Evolutionary conservation across 495 filamentous ascomycete genomes (phyloP), one percentile per base, ranked within the genome.

Genomic region (Physcia stellaris): DNA sequence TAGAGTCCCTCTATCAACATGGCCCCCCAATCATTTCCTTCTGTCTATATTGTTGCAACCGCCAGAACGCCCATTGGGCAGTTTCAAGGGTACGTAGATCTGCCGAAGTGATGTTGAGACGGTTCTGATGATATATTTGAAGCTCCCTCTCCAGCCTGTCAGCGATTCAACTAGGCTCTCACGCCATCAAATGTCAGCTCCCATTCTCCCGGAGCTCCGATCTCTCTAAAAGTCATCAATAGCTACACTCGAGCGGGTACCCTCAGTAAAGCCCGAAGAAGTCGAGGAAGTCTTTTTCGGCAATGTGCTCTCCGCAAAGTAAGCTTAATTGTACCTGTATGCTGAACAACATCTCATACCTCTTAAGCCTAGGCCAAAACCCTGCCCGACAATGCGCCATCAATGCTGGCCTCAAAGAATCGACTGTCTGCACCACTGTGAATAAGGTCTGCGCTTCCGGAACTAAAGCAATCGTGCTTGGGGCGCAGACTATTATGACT

Each of bases 391-490:
- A 98, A 65, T 92, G 83, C 57, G 86, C 86, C 39, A 68, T 98
- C 52, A 69, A 73, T 48, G 90, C 86, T 46, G 90, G 90, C 35
- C 79, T 98, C 39, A 58, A 71, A 2, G 65, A 90, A 13, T 67
- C 70, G 11, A 82, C 79, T 36, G 75, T 94, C 51, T 82, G 78
- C 64, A 96, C 92, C 29, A 93, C 86, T 21, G 72, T 98, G 41
- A 98, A 96, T 78, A 98, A 98, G 66, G 90, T 98, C 51, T 98
- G 90, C 71, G 90, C 90, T 40, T 94, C 86, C 32, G 74, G 77
- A 29, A 53, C 94, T 52, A 98, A 98, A 66, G 86, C 90, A 43
- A 79, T 96, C 59, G 88, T 94, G 47, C 72, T 98, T 40, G 92
- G 81, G 35, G 80, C 90, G 19, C 90, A 96, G 66, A 94, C 86